Percentiles rank a stretch among this genome's conserved stretches.
phyloP scores from a whole-genome alignment of 768 basidiomycete species.

The Suillus occidentalis region DNA sequence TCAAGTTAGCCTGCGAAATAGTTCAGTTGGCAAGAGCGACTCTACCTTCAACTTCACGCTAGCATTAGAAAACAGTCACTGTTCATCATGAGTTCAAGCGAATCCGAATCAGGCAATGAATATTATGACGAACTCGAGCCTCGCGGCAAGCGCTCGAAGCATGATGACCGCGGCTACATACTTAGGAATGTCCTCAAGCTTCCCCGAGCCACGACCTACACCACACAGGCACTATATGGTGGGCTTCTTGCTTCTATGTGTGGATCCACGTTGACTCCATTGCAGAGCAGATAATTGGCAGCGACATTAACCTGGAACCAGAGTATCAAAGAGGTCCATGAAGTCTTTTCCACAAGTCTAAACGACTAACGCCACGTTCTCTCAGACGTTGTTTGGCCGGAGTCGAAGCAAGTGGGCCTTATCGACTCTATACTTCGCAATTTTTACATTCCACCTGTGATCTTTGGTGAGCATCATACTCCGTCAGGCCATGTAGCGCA shows the following conservation, averaged over 20 bases:
- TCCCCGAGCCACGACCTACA: constrained; percentile 62
- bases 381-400: constrained; percentile 78
- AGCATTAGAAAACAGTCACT: not conserved
- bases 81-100: constrained; percentile 16
- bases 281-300: constrained; percentile 62
- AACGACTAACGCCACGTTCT: not conserved
- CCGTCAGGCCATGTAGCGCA: not conserved
- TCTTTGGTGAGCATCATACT: constrained; percentile 54
- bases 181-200: constrained; percentile 50
- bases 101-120: constrained; percentile 25
- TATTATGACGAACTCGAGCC: constrained; percentile 14
- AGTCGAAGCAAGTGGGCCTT: constrained; percentile 69
- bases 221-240: constrained; percentile 62
- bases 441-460: constrained; percentile 77
- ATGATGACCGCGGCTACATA: constrained; percentile 23
- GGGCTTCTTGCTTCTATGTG: constrained; percentile 10
- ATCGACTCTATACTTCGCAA: constrained; percentile 80
- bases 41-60: not conserved
- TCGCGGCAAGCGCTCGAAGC: not conserved
- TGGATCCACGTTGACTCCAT: constrained; percentile 1
- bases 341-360: not conserved
- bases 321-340: constrained; percentile 73
- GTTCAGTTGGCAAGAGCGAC: not conserved
- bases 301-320: constrained; percentile 69
- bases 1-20: not conserved